Conservation (phyloP, 2,329 filamentous ascomycete genomes). For the Elsinoe perseae region DNA sequence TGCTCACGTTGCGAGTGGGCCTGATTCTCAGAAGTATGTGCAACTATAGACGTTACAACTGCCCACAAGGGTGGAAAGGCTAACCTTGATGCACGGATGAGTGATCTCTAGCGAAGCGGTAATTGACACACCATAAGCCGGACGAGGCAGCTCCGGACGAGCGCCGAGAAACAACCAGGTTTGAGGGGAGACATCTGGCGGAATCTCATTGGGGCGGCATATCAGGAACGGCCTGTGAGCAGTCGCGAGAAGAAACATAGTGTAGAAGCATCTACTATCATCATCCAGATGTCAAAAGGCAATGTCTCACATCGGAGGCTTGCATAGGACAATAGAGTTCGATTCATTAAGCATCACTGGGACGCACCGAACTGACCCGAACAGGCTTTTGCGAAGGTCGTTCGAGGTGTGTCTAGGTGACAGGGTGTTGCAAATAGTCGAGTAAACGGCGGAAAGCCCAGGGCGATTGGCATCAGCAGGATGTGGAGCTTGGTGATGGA, state of each 20-base stretch:
- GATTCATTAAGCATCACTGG: background rate
- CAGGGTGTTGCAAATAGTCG: conserved; percentile 8
- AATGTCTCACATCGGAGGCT: background rate
- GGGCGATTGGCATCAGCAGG: background rate
- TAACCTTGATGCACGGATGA: conserved; percentile 1
- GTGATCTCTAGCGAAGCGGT: background rate
- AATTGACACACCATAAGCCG: background rate
- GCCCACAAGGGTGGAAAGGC: background rate
- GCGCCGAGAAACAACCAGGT: background rate
- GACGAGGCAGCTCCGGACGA: background rate
- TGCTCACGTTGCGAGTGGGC: conserved; percentile 1
- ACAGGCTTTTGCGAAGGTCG: background rate
- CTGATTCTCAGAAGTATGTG: background rate
- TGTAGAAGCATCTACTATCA: background rate
- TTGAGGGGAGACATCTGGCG: background rate
- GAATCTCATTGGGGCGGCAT: background rate
- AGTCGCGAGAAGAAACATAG: background rate
- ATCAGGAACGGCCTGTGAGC: background rate
- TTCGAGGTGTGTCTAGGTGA: background rate
- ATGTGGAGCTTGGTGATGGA: conserved; percentile 11
- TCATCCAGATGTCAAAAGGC: background rate
- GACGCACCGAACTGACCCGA: background rate
- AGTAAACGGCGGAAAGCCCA: background rate
- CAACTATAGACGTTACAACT: conserved; percentile 2
- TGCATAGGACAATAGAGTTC: background rate